Conservation (phyloP, 441 rosid species). For the Erodium trifolium region DNA sequence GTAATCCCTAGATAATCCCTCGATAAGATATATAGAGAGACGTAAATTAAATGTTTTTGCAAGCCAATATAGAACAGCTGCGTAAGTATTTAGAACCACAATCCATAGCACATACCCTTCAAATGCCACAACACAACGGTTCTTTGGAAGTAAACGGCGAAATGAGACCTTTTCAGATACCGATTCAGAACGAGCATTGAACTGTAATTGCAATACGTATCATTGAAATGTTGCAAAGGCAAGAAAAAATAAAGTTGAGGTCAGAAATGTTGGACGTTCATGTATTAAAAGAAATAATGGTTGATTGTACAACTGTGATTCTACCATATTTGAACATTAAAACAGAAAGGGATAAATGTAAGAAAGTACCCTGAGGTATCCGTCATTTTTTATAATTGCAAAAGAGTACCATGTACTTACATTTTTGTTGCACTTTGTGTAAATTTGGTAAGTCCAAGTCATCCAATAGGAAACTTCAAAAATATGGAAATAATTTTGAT, state of each 20-base stretch:
- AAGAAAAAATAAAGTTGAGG: background rate
- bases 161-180: conserved; percentile 71
- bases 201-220: conserved; percentile 32
- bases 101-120: conserved; percentile 55
- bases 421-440: no score
- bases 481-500: background rate
- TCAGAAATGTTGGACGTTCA: no score
- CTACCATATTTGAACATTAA: background rate
- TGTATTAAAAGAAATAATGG: no score
- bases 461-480: background rate
- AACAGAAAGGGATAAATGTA: background rate
- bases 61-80: background rate
- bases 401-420: no score
- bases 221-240: background rate
- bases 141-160: conserved; percentile 69
- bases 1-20: background rate
- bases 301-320: no score
- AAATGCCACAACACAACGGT: conserved; percentile 60
- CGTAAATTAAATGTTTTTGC: background rate
- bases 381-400: no score
- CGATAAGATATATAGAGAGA: background rate
- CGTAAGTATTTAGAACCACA: background rate
- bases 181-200: conserved; percentile 87
- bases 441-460: background rate
- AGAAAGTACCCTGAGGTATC: background rate